Conservation (phyloP, 2,329 filamentous ascomycete species). For the Alternaria postmessia region DNA sequence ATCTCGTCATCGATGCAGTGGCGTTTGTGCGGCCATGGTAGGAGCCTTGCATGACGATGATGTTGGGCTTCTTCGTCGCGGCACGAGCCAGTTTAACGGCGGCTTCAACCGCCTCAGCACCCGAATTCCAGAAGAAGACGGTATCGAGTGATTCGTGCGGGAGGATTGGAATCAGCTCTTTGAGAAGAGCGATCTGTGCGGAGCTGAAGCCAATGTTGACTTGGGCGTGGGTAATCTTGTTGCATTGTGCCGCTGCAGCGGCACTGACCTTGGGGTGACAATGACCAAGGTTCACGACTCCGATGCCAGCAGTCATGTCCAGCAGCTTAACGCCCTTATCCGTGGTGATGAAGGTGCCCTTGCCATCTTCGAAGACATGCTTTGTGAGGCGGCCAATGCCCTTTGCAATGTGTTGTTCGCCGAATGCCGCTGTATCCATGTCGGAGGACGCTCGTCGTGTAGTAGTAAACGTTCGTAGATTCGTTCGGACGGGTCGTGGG, state of each 20-base stretch:
- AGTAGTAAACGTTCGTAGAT: conserved; percentile 28
- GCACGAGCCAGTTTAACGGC: conserved; percentile 40
- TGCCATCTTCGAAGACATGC: conserved; percentile 42
- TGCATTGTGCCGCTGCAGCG: conserved; percentile 40
- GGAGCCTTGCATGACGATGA: conserved; percentile 45
- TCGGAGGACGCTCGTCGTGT: conserved; percentile 23
- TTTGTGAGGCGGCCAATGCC: conserved; percentile 43
- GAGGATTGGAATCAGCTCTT: conserved; percentile 39
- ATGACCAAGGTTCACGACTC: conserved; percentile 41
- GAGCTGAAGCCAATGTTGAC: conserved; percentile 44
- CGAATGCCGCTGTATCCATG: conserved; percentile 36
- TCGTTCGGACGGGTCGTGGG: conserved; percentile 9
- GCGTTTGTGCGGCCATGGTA: conserved; percentile 43
- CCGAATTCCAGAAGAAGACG: conserved; percentile 44
- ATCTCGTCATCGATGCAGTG: conserved; percentile 41
- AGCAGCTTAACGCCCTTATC: conserved; percentile 44
- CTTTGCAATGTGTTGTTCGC: conserved; percentile 41
- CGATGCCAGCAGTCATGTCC: conserved; percentile 41
- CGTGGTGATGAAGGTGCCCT: conserved; percentile 41
- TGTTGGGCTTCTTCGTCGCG: conserved; percentile 42
- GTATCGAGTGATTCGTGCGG: conserved; percentile 38
- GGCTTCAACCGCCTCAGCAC: conserved; percentile 41
- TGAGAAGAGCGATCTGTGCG: conserved; percentile 38
- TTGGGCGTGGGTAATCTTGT: conserved; percentile 41
- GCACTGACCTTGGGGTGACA: conserved; percentile 44